Percentiles rank a stretch among this genome's conserved stretches.
phyloP scores from a whole-genome alignment of 2,329 filamentous ascomycete genomes.

The Pseudogymnoascus sp. region DNA sequence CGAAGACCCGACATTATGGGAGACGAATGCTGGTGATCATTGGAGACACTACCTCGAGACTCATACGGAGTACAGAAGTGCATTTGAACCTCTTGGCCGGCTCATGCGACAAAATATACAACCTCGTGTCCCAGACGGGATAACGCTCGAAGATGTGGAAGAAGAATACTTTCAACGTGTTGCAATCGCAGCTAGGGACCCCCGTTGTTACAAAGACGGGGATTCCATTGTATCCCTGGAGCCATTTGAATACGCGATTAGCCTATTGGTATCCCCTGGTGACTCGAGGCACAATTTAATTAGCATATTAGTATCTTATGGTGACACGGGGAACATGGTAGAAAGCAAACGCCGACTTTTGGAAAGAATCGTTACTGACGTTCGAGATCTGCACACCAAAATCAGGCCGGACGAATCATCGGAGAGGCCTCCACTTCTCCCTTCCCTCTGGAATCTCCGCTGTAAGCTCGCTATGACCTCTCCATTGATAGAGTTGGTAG shows the following conservation, averaged over 20 bases:
- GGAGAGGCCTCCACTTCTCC: neutral
- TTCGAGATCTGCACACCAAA: neutral
- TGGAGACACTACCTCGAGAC: neutral
- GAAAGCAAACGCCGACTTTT: neutral
- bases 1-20: neutral
- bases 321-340: neutral
- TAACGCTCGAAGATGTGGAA: neutral
- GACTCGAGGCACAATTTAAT: no score
- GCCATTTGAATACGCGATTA: neutral
- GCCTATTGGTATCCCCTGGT: no score
- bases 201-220: neutral
- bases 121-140: neutral
- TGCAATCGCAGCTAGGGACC: neutral
- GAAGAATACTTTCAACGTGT: constrained; percentile 7
- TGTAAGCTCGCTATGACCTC: neutral
- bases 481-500: neutral
- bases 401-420: neutral
- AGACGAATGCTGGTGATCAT: neutral
- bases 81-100: neutral
- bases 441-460: neutral
- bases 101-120: neutral
- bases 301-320: neutral
- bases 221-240: neutral
- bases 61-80: neutral
- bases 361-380: neutral